Evolutionary conservation across 2,329 filamentous ascomycete species (phyloP), one percentile per base, ranked within the genome.

Genomic region (Capronia coronata): DNA sequence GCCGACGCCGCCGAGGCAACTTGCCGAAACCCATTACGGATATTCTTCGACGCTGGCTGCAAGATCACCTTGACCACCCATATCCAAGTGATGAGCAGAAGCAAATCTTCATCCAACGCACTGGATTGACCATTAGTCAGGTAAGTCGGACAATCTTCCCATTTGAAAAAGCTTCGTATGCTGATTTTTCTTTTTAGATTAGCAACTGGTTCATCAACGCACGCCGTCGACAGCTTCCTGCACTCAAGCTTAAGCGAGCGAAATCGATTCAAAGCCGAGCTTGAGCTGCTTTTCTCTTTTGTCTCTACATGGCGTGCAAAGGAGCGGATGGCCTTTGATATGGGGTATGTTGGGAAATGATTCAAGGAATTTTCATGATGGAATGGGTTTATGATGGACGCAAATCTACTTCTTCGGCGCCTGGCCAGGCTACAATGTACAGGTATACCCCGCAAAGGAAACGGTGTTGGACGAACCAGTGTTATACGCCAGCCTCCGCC

Each of bases 31-130:
- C 89, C 48, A 87, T 87, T 0, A 94, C 88, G 0, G 86, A 90
- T 64, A 83, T 86, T 58, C 74, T 95, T 35, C 79, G 86, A 46
- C 73, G 79, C 0, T 95, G 89, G 89, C 89, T 94, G 58, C 69
- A 82, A 43, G 75, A 76, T 14, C 85, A 93, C 66, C 67, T 88
- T 5, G 74, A 82, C 52, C 87, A 93, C 62, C 87, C 88, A 0
- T 94, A 94, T 64, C 87, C 88, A 1, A 88, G 82, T 7, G 87
- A 94, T 66, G 87, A 94, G 55, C 85, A 94, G 70, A 94, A 94
- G 68, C 80, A 89, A 63, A 79, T 86, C 51, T 74, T 94, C 40
- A 88, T 89, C 76, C 76, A 77, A 42, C 75, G 82, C 62, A 94
- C 88, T 1, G 82, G 82, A 1, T 71, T 94, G 27, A 84, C 86